Evolutionary conservation across 306 rosid species (phyloP), one percentile per base, ranked within the genome.

Genomic region (Vigna trinervia): DNA sequence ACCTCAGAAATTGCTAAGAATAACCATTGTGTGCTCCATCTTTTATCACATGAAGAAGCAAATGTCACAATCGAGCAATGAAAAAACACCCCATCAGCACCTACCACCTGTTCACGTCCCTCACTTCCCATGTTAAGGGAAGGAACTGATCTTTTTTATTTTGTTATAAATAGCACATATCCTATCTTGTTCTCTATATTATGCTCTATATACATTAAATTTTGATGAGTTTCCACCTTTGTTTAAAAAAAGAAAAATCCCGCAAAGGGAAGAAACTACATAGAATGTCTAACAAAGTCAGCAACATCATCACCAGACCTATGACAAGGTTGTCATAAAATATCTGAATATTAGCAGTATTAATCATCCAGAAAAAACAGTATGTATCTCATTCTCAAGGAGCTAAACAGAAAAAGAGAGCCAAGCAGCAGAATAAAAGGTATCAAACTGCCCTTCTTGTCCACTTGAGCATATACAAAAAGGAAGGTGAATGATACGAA

Each of bases 1-100:
- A 96, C 99, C 98, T 96, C 97, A 87, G 84, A 87, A 90, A 92
- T 82, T 90, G 93, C 88, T 87, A 93, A 89, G 89, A 84, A 85
- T 89, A 91, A 94, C 86, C 97, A 86, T 89, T 86, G 88, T 87
- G 92, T 82, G 96, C 97, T 89, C 98, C 97, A 91, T 86, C 97
- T 89, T 96, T 96, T 86, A 89, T 83, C 96, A 90, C 93, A 89
- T 77, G 97, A 87, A 88, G 98, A 90, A 90, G 92, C 89, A 92
- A 86, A 88, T 81, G 93, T 89, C 97, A 96, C 91, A 88, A 82
- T 87, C 89, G 92, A 88, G 89, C 96, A 83, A 92, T 85, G 91
- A 87, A 89, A 83, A 92, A 87, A 89, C 88, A 92, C 89, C 88
- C 84, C 82, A 92, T 87, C 89, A 78, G 94, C 89, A 88, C 87